Evolutionary conservation across 352 stramenopile species (phyloP).

Genomic region (Pilasporangium apinafurcum): DNA sequence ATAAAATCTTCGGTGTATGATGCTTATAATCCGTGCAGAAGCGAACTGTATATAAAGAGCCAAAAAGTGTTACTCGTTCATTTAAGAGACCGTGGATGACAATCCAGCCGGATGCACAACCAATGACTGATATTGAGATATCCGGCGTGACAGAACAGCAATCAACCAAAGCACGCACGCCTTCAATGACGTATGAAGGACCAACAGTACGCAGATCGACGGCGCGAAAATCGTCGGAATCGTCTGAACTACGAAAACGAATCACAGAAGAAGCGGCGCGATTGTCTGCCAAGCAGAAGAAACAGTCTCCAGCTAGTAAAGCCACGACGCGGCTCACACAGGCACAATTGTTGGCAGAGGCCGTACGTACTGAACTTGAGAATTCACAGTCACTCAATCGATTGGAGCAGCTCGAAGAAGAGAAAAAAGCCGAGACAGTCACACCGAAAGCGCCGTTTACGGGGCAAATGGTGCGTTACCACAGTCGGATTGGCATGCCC

Average conservation of each 20-base stretch:
- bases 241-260: constrained; percentile 47
- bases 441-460: constrained; percentile 68
- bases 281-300: constrained; percentile 20
- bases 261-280: constrained; percentile 49
- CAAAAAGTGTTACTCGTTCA: constrained; percentile 6
- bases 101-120: too few species aligned
- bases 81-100: constrained; percentile 9
- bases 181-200: constrained; percentile 17
- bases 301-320: constrained; percentile 16
- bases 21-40: not conserved
- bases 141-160: too few species aligned
- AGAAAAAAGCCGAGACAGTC: constrained; percentile 66
- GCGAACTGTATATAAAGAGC: constrained; percentile 18
- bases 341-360: constrained; percentile 59
- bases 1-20: not conserved
- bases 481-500: constrained; percentile 48
- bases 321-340: constrained; percentile 56
- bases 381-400: constrained; percentile 76
- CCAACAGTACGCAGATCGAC: constrained; percentile 56
- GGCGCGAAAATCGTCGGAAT: constrained; percentile 47
- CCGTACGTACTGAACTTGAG: constrained; percentile 71
- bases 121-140: too few species aligned
- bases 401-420: constrained; percentile 75
- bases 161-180: too few species aligned
- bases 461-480: constrained; percentile 59